phyloP scores from a whole-genome alignment of 2,329 filamentous ascomycete genomes.

The Trichoderma endophyticum region DNA sequence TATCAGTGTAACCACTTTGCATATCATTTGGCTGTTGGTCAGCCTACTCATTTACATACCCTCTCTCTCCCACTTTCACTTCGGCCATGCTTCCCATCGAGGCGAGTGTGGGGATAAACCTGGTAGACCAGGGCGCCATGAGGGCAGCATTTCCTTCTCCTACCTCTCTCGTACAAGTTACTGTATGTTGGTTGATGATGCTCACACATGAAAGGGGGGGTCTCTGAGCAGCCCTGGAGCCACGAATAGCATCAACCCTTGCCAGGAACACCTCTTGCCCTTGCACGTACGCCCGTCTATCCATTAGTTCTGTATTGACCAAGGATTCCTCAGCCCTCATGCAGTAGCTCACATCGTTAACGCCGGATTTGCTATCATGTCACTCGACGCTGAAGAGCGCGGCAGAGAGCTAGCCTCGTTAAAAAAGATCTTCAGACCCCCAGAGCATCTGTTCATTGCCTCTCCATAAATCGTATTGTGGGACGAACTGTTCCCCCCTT shows the following conservation, averaged over 20 bases:
- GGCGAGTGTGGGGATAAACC: slow-evolving; percentile 2
- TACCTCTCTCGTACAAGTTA: not conserved
- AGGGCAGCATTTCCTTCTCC: not conserved
- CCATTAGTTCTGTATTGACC: not conserved
- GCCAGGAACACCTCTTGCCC: not conserved
- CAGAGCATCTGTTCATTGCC: not conserved
- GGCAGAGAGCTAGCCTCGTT: not conserved
- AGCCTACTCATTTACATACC: not conserved
- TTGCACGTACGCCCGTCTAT: not conserved
- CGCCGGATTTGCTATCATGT: not conserved
- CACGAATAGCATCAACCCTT: not conserved
- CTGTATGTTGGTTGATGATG: not conserved
- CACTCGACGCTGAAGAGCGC: not conserved
- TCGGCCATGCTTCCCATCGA: not conserved
- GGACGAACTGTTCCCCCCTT: not conserved
- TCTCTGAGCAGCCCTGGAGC: not conserved
- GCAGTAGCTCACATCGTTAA: not conserved
- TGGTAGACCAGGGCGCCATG: slow-evolving; percentile 4
- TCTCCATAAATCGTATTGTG: not conserved
- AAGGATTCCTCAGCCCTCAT: not conserved
- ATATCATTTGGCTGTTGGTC: not conserved
- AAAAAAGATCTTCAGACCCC: not conserved
- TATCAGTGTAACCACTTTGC: not conserved
- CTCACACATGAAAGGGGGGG: not conserved
- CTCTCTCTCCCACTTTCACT: not conserved